Evolutionary conservation across 2,329 filamentous ascomycete genomes (phyloP).

Genomic region (Penicillium corylophilum): DNA sequence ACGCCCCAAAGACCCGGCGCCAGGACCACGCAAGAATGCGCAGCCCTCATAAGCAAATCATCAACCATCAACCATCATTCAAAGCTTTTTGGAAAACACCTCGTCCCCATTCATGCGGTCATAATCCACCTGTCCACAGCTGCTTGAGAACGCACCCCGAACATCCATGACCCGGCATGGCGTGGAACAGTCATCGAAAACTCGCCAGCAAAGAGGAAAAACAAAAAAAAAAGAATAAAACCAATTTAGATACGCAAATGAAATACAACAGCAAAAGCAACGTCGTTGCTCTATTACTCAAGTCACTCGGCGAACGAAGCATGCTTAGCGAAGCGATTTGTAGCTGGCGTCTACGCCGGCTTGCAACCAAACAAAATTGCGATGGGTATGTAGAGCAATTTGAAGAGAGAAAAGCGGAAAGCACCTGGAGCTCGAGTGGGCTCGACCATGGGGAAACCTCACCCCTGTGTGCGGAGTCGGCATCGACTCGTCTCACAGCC

Average conservation of each 20-base stretch:
- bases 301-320: slow-evolving; percentile 20
- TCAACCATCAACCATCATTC: slow-evolving; percentile 14
- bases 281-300: slow-evolving; percentile 19
- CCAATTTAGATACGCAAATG: slow-evolving; percentile 24
- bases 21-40: slow-evolving; percentile 1
- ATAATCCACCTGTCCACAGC: background rate
- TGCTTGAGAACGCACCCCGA: background rate
- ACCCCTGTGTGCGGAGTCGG: slow-evolving; percentile 8
- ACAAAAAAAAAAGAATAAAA: slow-evolving; percentile 14
- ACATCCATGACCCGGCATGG: slow-evolving; percentile 15
- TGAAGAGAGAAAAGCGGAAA: slow-evolving; percentile 19
- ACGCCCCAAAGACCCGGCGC: slow-evolving; percentile 4
- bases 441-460: slow-evolving; percentile 11
- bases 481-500: background rate
- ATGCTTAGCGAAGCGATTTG: slow-evolving; percentile 15
- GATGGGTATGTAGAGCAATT: slow-evolving; percentile 26
- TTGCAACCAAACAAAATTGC: slow-evolving; percentile 20
- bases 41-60: background rate
- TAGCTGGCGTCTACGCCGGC: slow-evolving; percentile 17
- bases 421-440: slow-evolving; percentile 11
- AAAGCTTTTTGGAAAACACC: slow-evolving; percentile 11
- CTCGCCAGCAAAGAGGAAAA: slow-evolving; percentile 1
- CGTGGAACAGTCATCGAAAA: slow-evolving; percentile 11
- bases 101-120: slow-evolving; percentile 6
- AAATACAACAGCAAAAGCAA: slow-evolving; percentile 15